Evolutionary conservation across 139 green algal species (phyloP).

Genomic region (Chlorella sorokiniana): DNA sequence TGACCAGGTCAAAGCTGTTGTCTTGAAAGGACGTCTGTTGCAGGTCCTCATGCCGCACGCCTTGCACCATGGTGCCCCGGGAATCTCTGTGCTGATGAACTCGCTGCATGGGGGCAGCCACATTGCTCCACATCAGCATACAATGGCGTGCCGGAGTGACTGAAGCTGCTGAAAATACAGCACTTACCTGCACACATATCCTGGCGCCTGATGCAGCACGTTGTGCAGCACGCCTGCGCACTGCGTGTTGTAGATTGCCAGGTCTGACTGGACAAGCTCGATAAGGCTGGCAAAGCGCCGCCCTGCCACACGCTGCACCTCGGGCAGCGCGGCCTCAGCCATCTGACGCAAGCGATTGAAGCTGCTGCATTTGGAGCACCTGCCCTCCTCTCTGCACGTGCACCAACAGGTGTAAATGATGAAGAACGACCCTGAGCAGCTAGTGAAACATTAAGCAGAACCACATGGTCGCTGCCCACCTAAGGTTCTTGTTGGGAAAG

Average conservation of each 20-base stretch:
- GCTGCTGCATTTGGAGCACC: conserved; percentile 1
- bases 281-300: conserved; percentile 5
- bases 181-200: conserved; percentile 29
- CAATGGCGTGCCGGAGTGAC: not conserved
- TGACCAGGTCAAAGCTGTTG: conserved; percentile 11
- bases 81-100: conserved; percentile 14
- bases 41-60: conserved; percentile 26
- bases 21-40: conserved; percentile 1
- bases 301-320: conserved; percentile 10
- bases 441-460: not conserved
- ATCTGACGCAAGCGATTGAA: conserved; percentile 28
- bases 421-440: not conserved
- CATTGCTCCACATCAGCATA: too few species aligned
- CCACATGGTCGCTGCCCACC: not conserved
- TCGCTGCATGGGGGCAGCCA: too few species aligned
- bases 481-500: not conserved
- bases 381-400: conserved; percentile 4
- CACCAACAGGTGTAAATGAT: not conserved
- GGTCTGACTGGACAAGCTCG: not conserved
- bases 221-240: conserved; percentile 24
- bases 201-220: not conserved
- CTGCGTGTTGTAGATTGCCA: conserved; percentile 29
- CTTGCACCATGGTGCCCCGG: not conserved
- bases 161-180: not conserved
- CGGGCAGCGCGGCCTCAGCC: not conserved